Evolutionary conservation across 495 filamentous ascomycete genomes (phyloP).

Genomic region (Opeltia flavorubescens): DNA sequence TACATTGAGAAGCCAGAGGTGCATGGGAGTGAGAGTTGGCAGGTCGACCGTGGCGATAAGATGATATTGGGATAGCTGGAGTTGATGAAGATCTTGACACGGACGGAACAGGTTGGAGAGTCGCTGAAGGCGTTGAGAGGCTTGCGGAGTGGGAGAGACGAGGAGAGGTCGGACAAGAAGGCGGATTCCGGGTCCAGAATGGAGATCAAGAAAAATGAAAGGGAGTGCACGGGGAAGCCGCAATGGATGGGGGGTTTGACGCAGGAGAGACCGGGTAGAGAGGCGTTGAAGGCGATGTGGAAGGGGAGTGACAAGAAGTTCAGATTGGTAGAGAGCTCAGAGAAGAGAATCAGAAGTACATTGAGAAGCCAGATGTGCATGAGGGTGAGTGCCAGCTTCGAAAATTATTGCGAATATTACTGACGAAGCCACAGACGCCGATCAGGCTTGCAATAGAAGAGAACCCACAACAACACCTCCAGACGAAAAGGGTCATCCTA

Average conservation of each 20-base stretch:
- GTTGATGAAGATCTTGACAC: too few species aligned
- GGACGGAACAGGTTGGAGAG: too few species aligned
- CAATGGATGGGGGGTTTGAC: constrained; percentile 70
- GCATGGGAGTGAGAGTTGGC: constrained; percentile 57
- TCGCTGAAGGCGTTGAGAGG: too few species aligned
- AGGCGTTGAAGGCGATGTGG: constrained; percentile 44
- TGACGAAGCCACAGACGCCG: constrained; percentile 26
- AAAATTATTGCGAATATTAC: background rate
- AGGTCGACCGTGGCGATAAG: constrained; percentile 65
- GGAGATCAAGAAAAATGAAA: too few species aligned
- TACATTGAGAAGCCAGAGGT: constrained; percentile 43
- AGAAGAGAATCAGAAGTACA: constrained; percentile 44
- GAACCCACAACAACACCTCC: too few species aligned
- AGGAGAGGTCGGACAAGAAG: too few species aligned
- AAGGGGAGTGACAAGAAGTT: constrained; percentile 53
- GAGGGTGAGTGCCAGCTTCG: constrained; percentile 23
- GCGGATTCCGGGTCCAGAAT: too few species aligned
- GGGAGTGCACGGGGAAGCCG: too few species aligned
- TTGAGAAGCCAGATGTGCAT: constrained; percentile 46
- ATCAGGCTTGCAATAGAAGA: constrained; percentile 31
- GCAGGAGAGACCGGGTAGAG: constrained; percentile 33
- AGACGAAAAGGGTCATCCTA: too few species aligned
- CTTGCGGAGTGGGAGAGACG: too few species aligned
- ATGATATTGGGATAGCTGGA: constrained; percentile 60
- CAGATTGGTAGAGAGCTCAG: constrained; percentile 44